These are phyloP conservation scores for Ogataea philodendri DNA, from an alignment of 805 yeast genomes.

Conservation along the genomic window DNA sequence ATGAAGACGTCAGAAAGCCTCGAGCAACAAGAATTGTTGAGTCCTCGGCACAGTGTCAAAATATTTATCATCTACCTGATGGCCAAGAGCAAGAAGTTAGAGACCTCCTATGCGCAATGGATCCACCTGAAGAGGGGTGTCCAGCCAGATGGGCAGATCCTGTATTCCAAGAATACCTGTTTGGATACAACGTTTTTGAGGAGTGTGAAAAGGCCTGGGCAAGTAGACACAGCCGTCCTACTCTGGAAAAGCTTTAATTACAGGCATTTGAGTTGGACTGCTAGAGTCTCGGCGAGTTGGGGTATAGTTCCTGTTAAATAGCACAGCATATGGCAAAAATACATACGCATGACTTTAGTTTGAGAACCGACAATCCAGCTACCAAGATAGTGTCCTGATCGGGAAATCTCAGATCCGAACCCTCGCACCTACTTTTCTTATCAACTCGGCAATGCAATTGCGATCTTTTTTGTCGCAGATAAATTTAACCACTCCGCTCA, in stretches of 20 bases:
- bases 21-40: slow-evolving; percentile 17
- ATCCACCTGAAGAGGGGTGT: slow-evolving; percentile 17
- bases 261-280: too few relatives aligned
- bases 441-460: too few relatives aligned
- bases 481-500: too few relatives aligned
- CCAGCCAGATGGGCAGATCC: slow-evolving; percentile 22
- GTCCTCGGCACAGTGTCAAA: slow-evolving; percentile 18
- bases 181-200: slow-evolving; percentile 18
- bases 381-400: too few relatives aligned
- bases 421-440: too few relatives aligned
- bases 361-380: too few relatives aligned
- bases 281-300: too few relatives aligned
- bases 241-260: slow-evolving; percentile 2
- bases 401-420: too few relatives aligned
- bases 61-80: slow-evolving; percentile 18
- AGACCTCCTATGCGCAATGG: slow-evolving; percentile 13
- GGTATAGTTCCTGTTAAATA: too few relatives aligned
- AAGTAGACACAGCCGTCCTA: neutral
- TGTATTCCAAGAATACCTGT: slow-evolving; percentile 17
- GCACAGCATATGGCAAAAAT: too few relatives aligned
- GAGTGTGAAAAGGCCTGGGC: slow-evolving; percentile 14
- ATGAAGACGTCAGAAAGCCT: slow-evolving; percentile 15
- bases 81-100: slow-evolving; percentile 14
- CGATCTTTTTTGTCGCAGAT: too few relatives aligned
- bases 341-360: too few relatives aligned